Conservation (phyloP, 495 filamentous ascomycete genomes). For the Clavariopsis aquatica region DNA sequence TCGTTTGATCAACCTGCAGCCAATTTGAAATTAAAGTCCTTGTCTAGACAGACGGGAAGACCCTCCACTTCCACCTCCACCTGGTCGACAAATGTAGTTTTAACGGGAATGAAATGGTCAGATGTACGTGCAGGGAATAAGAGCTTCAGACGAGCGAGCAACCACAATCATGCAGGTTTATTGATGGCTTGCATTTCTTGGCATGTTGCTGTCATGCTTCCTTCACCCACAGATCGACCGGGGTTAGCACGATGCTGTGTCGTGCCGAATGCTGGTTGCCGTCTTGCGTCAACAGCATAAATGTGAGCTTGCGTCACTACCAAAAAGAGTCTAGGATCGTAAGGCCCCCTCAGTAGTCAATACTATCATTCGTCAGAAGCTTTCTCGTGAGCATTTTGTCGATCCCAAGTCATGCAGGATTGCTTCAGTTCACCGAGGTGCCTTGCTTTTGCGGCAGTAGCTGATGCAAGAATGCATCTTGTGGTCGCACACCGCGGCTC, state of each 20-base stretch:
- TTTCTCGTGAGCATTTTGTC: background rate
- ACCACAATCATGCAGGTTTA: background rate
- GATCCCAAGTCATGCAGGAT: background rate
- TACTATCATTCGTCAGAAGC: background rate
- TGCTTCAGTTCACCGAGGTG: background rate
- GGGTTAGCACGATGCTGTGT: background rate
- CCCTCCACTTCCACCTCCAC: background rate
- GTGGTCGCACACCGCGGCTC: background rate
- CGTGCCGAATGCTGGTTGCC: background rate
- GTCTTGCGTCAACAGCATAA: background rate
- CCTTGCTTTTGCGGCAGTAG: background rate
- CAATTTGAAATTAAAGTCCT: background rate
- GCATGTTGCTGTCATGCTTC: background rate
- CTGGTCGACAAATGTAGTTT: background rate
- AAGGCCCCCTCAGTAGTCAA: background rate
- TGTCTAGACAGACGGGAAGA: background rate
- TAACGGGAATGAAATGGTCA: background rate
- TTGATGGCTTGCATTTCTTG: slow-evolving; percentile 1
- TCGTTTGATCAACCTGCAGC: background rate
- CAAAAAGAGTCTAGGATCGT: background rate
- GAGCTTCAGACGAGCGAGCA: background rate
- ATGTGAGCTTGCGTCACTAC: background rate
- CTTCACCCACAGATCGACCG: background rate
- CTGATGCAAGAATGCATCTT: background rate
- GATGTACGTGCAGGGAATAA: too few species aligned